These are phyloP conservation scores for Sphaceloma murrayae DNA, from an alignment of 2,329 filamentous ascomycete genomes.

Conservation along the genomic window DNA sequence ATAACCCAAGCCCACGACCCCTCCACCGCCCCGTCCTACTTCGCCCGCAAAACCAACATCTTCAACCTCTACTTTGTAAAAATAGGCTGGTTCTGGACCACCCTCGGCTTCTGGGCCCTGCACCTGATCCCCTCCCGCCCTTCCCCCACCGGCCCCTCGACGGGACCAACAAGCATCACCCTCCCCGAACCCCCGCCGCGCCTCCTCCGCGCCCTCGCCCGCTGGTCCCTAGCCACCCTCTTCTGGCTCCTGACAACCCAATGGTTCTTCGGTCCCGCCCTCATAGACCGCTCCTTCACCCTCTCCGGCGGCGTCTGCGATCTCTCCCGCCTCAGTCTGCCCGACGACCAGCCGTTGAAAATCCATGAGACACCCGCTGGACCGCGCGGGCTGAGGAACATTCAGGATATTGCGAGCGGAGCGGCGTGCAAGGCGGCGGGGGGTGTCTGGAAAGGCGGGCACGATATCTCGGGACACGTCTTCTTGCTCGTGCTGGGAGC, in stretches of 20 bases:
- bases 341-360: conserved; percentile 39
- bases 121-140: conserved; percentile 48
- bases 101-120: conserved; percentile 50
- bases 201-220: conserved; percentile 49
- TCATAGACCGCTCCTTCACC: conserved; percentile 85
- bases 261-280: conserved; percentile 87
- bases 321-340: conserved; percentile 26
- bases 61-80: conserved; percentile 95
- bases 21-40: conserved; percentile 64
- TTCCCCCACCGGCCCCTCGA: conserved; percentile 19
- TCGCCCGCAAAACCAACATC: conserved; percentile 84
- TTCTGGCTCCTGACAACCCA: conserved; percentile 86
- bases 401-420: conserved; percentile 28
- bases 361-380: conserved; percentile 26
- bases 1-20: conserved; percentile 53
- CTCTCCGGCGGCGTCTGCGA: conserved; percentile 81
- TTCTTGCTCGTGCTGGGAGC: conserved; percentile 83
- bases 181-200: conserved; percentile 31
- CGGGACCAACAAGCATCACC: background rate
- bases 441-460: conserved; percentile 81
- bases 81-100: conserved; percentile 87
- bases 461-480: conserved; percentile 93
- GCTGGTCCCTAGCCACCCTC: conserved; percentile 63
- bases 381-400: conserved; percentile 28
- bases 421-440: conserved; percentile 74